phyloP scores from a whole-genome alignment of 129 eudicot species.

The Escallonia rubra region DNA sequence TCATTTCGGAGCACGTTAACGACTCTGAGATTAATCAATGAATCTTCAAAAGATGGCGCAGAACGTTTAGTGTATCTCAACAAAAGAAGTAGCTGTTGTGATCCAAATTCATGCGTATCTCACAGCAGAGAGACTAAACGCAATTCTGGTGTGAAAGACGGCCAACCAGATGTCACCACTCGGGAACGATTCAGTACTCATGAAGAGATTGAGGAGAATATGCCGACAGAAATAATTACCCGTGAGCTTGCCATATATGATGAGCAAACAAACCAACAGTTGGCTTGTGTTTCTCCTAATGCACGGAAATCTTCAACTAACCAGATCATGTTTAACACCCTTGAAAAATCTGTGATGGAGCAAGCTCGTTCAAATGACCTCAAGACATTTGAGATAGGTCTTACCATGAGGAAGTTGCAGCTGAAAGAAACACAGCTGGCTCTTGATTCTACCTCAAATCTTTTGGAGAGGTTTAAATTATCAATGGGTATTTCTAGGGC shows the following conservation, averaged over 20 bases:
- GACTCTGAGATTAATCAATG: constrained; percentile 63
- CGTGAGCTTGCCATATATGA: constrained; percentile 41
- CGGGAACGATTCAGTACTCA: constrained; percentile 18
- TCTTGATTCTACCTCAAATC: constrained; percentile 47
- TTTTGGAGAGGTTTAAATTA: constrained; percentile 73
- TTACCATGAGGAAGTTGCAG: constrained; percentile 53
- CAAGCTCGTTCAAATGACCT: constrained; percentile 84
- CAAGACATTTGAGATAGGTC: constrained; percentile 64
- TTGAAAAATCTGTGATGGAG: constrained; percentile 66
- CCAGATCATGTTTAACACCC: constrained; percentile 32
- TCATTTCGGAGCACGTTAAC: constrained; percentile 82
- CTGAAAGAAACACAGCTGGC: constrained; percentile 71
- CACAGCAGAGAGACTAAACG: constrained; percentile 8
- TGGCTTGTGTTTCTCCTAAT: constrained; percentile 29
- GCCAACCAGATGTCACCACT: constrained; percentile 6
- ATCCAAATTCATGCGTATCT: constrained; percentile 8
- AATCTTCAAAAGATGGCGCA: constrained; percentile 29
- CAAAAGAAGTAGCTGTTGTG: constrained; percentile 9
- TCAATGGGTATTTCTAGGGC: constrained; percentile 79
- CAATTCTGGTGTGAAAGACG: constrained; percentile 8
- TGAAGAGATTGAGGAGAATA: constrained; percentile 26
- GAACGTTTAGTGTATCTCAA: background rate
- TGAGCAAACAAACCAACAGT: constrained; percentile 29
- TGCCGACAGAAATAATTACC: constrained; percentile 11
- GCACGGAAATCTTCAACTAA: constrained; percentile 6